A percentile compares a stretch with the other conserved stretches of the same genome.
phyloP scores from a whole-genome alignment of 352 stramenopile genomes.

The Phytophthora ramorum region DNA sequence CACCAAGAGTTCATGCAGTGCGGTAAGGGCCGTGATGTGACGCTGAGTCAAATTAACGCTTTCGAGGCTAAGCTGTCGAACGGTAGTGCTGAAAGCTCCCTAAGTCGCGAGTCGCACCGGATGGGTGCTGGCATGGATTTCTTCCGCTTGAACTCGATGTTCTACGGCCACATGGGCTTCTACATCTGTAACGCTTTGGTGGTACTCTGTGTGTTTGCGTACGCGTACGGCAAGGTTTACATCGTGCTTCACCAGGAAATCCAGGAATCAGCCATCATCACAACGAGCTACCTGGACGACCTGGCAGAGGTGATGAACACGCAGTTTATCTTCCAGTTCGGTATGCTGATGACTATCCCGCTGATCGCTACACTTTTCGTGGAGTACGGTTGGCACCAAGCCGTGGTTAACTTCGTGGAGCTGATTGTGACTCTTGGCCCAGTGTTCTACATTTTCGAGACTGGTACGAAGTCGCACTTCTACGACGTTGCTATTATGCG shows the following conservation, averaged over 20 bases:
- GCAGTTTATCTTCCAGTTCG: slow-evolving; percentile 91
- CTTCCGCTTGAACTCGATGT: slow-evolving; percentile 91
- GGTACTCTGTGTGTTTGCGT: slow-evolving; percentile 84
- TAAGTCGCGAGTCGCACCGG: slow-evolving; percentile 82
- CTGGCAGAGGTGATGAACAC: slow-evolving; percentile 84
- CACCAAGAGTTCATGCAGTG: slow-evolving; percentile 91
- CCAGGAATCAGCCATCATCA: slow-evolving; percentile 77
- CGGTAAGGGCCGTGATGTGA: slow-evolving; percentile 89
- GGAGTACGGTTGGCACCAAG: slow-evolving; percentile 86
- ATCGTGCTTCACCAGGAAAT: slow-evolving; percentile 82
- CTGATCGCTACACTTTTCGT: slow-evolving; percentile 86
- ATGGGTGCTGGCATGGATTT: slow-evolving; percentile 90
- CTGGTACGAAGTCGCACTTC: slow-evolving; percentile 85
- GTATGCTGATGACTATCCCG: slow-evolving; percentile 89
- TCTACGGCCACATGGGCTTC: slow-evolving; percentile 91
- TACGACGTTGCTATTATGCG: slow-evolving; percentile 90
- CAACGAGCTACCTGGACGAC: slow-evolving; percentile 75
- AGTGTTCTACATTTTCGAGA: slow-evolving; percentile 91
- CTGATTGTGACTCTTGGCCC: slow-evolving; percentile 83
- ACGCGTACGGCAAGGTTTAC: slow-evolving; percentile 88
- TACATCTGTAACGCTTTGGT: slow-evolving; percentile 89
- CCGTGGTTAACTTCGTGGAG: slow-evolving; percentile 83
- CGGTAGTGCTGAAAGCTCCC: slow-evolving; percentile 78
- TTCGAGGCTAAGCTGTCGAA: slow-evolving; percentile 91
- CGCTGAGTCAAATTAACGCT: slow-evolving; percentile 86